Base-by-base conservation (phyloP, 495 filamentous ascomycete genomes). In the Aspergillus taichungensis region DNA sequence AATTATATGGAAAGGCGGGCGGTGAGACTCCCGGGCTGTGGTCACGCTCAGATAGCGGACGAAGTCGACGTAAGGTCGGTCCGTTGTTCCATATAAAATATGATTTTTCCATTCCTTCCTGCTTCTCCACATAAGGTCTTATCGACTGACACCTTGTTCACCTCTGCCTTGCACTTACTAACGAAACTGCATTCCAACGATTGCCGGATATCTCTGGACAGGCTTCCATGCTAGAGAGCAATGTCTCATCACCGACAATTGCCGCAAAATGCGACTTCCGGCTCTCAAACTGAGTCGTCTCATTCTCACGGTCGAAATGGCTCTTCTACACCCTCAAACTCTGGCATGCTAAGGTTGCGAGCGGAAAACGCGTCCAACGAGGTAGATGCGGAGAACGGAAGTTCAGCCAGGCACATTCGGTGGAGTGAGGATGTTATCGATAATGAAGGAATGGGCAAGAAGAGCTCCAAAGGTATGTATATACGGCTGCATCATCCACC, bases 351-450 rank as follows among this genome's bases (percentile, higher is more conserved):
- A 11, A 57, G 64, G 37, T 35, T 72, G 32, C 55, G 66, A 39
- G 66, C 61, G n/a, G 69, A 68, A 36, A 54, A 65, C 30, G 36
- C 37, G 3, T 7, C 35, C 7, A 35, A 50, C 33, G 13, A 32
- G 4, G 38, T 18, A 12, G 40, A 37, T n/a, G 37, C 45, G 32
- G 35, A 44, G 32, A 51, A 60, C 27, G 40, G 46, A 9, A 50
- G 51, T 6, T 36, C 59, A 13, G 11, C 45, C 13, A 68, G 78
- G 31, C 73, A 76, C 30, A 90, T 98, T 37, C 76, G 82, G 66
- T 99, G 92, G 92, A 88, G 85, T 7, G 85, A 88, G 53, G 87
- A 90, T 61, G 91, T 96, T 6, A 69, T 99, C 6, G 89, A 99
- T 67, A 99, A 99, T 56, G 92, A 99, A 63, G 90, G 90, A 4